A percentile compares a stretch with the other conserved stretches of the same genome.
Conservation (phyloP, 768 basidiomycete species). For the Phaffia australis region DNA sequence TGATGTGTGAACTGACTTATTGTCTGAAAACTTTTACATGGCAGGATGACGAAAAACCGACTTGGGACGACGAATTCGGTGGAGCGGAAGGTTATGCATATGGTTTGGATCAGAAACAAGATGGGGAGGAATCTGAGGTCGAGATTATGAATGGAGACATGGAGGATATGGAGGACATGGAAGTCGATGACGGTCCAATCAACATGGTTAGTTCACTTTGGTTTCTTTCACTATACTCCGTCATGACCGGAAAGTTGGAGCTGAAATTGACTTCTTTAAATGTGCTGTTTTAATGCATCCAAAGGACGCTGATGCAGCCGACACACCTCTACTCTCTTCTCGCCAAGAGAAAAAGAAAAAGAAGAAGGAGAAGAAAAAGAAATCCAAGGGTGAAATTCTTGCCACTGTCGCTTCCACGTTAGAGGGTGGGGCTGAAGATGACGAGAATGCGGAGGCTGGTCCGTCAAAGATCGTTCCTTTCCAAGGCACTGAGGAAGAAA, state of each 20-base stretch:
- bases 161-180: constrained; percentile 20
- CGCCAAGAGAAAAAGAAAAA: constrained; percentile 30
- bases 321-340: neutral
- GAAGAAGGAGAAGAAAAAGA: constrained; percentile 33
- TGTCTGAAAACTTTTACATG: neutral
- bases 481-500: constrained; percentile 63
- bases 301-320: constrained; percentile 37
- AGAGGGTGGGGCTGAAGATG: constrained; percentile 46
- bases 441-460: constrained; percentile 22
- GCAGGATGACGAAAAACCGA: constrained; percentile 55
- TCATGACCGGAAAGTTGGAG: neutral
- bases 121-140: constrained; percentile 42
- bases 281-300: neutral
- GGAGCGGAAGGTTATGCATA: constrained; percentile 23
- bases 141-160: constrained; percentile 39
- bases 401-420: neutral
- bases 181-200: constrained; percentile 40
- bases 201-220: constrained; percentile 32
- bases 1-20: no score
- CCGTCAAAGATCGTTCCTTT: constrained; percentile 3
- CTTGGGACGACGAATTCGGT: constrained; percentile 84
- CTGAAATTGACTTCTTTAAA: neutral
- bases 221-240: neutral
- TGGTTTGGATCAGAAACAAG: constrained; percentile 37
- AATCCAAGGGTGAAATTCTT: constrained; percentile 22